phyloP scores from a whole-genome alignment of 495 filamentous ascomycete genomes.

The Sordaria brevicollis region DNA sequence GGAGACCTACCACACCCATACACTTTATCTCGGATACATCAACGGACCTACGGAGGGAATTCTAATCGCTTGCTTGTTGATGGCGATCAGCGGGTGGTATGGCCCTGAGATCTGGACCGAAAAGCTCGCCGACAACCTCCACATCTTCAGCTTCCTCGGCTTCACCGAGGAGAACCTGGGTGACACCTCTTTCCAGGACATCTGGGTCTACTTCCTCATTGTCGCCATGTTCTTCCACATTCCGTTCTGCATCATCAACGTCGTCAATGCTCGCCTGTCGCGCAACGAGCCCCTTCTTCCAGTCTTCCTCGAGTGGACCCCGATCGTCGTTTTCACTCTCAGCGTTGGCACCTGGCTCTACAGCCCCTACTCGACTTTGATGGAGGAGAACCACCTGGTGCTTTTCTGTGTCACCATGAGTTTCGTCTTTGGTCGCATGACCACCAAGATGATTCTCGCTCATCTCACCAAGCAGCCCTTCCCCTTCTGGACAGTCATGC shows the following conservation, averaged over 20 bases:
- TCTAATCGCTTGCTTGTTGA: conserved; percentile 73
- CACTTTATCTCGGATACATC: conserved; percentile 90
- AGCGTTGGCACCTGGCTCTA: conserved; percentile 75
- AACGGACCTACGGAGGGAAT: conserved; percentile 97
- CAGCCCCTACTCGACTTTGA: conserved; percentile 70
- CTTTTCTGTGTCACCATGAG: conserved; percentile 90
- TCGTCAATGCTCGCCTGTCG: conserved; percentile 60
- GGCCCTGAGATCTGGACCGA: conserved; percentile 82
- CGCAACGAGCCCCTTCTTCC: conserved; percentile 69
- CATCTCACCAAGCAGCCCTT: conserved; percentile 90
- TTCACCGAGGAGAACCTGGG: conserved; percentile 45
- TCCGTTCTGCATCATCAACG: conserved; percentile 71
- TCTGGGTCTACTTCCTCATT: conserved; percentile 76
- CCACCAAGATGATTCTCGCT: conserved; percentile 96
- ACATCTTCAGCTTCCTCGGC: conserved; percentile 28
- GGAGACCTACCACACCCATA: conserved; percentile 99
- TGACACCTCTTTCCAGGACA: conserved; percentile 61
- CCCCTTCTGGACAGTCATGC: conserved; percentile 90
- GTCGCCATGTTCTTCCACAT: conserved; percentile 72
- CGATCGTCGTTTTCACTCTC: conserved; percentile 69
- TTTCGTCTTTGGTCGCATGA: conserved; percentile 98
- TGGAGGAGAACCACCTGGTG: conserved; percentile 73
- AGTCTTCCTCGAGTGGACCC: conserved; percentile 89
- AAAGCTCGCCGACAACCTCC: conserved; percentile 46
- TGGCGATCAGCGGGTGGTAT: conserved; percentile 77